phyloP scores from a whole-genome alignment of 1,139 yeast genomes.

The Saccharomyces pastorianus region DNA sequence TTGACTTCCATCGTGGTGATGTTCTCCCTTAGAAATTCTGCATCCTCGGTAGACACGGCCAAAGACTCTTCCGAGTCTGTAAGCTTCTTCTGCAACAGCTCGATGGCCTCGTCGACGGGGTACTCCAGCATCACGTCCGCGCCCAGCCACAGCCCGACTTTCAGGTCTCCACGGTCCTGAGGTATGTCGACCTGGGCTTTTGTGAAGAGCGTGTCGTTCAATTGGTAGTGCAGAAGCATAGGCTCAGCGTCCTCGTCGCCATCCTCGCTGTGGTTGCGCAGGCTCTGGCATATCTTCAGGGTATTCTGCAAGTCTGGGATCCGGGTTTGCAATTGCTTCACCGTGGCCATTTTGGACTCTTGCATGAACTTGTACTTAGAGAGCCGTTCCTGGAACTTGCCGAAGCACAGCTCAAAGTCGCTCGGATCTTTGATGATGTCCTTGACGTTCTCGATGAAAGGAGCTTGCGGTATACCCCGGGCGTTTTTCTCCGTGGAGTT shows the following conservation, averaged over 20 bases:
- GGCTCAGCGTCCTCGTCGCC: constrained; percentile 40
- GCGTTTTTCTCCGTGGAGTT: constrained; percentile 49
- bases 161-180: constrained; percentile 40
- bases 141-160: constrained; percentile 87
- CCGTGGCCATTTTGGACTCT: constrained; percentile 64
- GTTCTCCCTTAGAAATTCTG: constrained; percentile 81
- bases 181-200: constrained; percentile 50
- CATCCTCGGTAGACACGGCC: constrained; percentile 63
- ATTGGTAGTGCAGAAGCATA: constrained; percentile 59
- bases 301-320: constrained; percentile 92
- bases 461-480: constrained; percentile 94
- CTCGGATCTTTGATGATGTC: constrained; percentile 58
- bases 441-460: constrained; percentile 80
- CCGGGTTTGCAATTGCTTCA: constrained; percentile 59
- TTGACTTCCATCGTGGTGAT: constrained; percentile 97
- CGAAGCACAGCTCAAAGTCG: constrained; percentile 63
- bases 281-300: constrained; percentile 57
- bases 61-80: constrained; percentile 54
- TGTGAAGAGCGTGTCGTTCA: constrained; percentile 86
- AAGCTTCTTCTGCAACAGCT: constrained; percentile 56
- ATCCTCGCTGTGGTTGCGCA: constrained; percentile 39
- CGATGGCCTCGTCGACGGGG: constrained; percentile 79
- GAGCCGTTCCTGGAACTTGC: constrained; percentile 67
- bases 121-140: constrained; percentile 97
- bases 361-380: constrained; percentile 83